Conservation (phyloP, 768 basidiomycete genomes). For the Termitomyces sp. region DNA sequence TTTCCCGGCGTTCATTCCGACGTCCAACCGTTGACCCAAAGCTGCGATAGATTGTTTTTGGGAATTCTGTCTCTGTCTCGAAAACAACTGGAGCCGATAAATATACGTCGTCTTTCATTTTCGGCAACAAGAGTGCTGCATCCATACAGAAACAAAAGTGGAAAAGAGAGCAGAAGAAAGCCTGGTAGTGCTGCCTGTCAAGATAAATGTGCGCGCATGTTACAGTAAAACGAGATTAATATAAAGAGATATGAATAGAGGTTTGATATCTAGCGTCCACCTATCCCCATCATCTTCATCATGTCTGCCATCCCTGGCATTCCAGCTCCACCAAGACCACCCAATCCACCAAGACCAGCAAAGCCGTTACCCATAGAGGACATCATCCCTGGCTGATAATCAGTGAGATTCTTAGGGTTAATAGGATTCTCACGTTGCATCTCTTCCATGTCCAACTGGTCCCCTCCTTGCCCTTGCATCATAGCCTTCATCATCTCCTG, state of each 20-base stretch:
- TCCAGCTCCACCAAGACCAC: slow-evolving; percentile 50
- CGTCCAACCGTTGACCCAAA: not conserved
- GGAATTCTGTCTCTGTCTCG: slow-evolving; percentile 50
- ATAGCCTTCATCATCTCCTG: slow-evolving; percentile 98
- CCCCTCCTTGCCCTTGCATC: slow-evolving; percentile 93
- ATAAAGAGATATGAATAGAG: not conserved
- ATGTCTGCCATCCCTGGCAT: slow-evolving; percentile 74
- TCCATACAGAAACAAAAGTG: slow-evolving; percentile 58
- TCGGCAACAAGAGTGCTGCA: slow-evolving; percentile 69
- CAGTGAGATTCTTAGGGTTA: not conserved
- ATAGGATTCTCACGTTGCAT: slow-evolving; percentile 69
- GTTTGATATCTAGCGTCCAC: slow-evolving; percentile 31
- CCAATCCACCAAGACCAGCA: slow-evolving; percentile 55
- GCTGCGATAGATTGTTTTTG: slow-evolving; percentile 52
- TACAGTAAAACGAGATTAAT: not conserved
- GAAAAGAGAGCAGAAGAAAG: slow-evolving; percentile 36
- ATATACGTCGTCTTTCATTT: slow-evolving; percentile 74
- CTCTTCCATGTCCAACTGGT: slow-evolving; percentile 89
- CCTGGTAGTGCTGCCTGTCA: slow-evolving; percentile 5
- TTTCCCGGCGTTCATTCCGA: slow-evolving; percentile 21
- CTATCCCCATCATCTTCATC: slow-evolving; percentile 90
- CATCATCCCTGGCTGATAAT: slow-evolving; percentile 68
- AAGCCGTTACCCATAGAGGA: slow-evolving; percentile 74
- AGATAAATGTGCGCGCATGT: not conserved
- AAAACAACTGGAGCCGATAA: slow-evolving; percentile 81